Conservation (phyloP, 2,329 filamentous ascomycete species). For the Talaromyces sp. region DNA sequence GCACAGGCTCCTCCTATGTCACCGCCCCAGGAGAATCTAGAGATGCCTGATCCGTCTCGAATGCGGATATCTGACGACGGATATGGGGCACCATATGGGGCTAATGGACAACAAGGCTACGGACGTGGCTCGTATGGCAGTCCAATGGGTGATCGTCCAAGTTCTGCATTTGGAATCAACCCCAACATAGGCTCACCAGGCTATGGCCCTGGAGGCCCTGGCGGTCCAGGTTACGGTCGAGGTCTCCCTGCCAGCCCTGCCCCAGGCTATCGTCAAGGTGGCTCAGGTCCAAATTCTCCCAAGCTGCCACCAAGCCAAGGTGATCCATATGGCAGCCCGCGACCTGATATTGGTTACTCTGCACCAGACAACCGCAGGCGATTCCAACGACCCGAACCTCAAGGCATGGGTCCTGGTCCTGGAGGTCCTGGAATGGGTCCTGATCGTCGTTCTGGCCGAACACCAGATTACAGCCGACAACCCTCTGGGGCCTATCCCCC, state of each 20-base stretch:
- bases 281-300: slow-evolving; percentile 31
- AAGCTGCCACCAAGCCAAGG: slow-evolving; percentile 31
- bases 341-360: slow-evolving; percentile 48
- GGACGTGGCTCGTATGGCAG: slow-evolving; percentile 32
- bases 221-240: slow-evolving; percentile 16
- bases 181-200: slow-evolving; percentile 44
- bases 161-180: slow-evolving; percentile 49
- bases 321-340: slow-evolving; percentile 31
- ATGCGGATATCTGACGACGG: slow-evolving; percentile 37
- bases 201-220: slow-evolving; percentile 27
- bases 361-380: slow-evolving; percentile 46
- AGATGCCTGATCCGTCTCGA: slow-evolving; percentile 49
- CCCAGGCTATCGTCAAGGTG: slow-evolving; percentile 32
- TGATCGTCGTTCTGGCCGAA: slow-evolving; percentile 28
- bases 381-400: slow-evolving; percentile 38
- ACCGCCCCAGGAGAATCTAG: slow-evolving; percentile 40
- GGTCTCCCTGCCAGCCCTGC: slow-evolving; percentile 5
- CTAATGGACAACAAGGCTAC: slow-evolving; percentile 29
- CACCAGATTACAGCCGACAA: slow-evolving; percentile 28
- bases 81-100: slow-evolving; percentile 39
- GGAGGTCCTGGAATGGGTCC: slow-evolving; percentile 10
- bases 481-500: slow-evolving; percentile 34
- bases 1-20: slow-evolving; percentile 33
- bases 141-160: slow-evolving; percentile 40
- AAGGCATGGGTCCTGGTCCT: slow-evolving; percentile 17